phyloP scores from a whole-genome alignment of 345 rosid genomes.

The Cardamine occulta region DNA sequence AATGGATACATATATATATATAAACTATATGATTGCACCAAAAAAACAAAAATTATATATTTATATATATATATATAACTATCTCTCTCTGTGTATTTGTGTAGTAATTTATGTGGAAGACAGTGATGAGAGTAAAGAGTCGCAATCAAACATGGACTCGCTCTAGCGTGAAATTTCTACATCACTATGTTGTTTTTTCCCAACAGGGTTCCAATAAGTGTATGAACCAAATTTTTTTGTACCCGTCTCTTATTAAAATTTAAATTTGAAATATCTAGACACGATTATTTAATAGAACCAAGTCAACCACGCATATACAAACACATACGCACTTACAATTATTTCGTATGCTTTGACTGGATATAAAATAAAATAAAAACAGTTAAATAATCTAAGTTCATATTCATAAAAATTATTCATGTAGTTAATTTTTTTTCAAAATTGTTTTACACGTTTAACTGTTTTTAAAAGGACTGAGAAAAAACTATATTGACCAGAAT shows the following conservation, averaged over 20 bases:
- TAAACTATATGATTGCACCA: neutral
- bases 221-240: constrained; percentile 31
- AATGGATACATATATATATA: neutral
- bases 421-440: neutral
- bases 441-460: neutral
- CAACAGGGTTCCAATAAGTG: constrained; percentile 37
- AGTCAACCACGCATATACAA: neutral
- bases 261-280: neutral
- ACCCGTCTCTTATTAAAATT: neutral
- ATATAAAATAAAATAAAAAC: too few species aligned
- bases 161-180: constrained; percentile 26
- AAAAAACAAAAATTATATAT: too few species aligned
- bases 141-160: constrained; percentile 33
- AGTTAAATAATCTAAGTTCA: too few species aligned
- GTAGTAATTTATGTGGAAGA: constrained; percentile 33
- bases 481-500: neutral
- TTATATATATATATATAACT: neutral
- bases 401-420: too few species aligned
- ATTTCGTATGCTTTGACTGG: neutral
- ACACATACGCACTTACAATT: constrained; percentile 7
- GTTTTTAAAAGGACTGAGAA: neutral
- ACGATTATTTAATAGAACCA: neutral
- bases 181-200: constrained; percentile 17
- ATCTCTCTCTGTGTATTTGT: neutral
- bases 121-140: constrained; percentile 40